Conservation (phyloP, 495 filamentous ascomycete species). For the Penicillium flavigenum region DNA sequence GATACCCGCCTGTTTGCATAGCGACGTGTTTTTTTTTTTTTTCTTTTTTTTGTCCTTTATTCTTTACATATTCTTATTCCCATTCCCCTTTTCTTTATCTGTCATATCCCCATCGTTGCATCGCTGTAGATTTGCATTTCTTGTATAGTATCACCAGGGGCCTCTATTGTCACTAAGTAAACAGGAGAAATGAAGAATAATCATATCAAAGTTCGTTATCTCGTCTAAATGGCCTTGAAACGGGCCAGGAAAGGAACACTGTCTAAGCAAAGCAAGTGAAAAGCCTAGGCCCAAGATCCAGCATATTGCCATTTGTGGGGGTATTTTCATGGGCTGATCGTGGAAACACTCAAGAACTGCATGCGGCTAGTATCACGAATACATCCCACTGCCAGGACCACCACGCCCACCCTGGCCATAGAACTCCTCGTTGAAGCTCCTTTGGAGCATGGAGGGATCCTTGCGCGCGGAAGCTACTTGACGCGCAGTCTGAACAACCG, state of each 20-base stretch:
- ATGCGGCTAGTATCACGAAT: background rate
- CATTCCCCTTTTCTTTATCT: slow-evolving; percentile 4
- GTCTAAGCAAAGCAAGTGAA: slow-evolving; percentile 1
- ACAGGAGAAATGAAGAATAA: background rate
- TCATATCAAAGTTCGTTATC: slow-evolving; percentile 19
- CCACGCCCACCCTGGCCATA: slow-evolving; percentile 13
- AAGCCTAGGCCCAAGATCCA: background rate
- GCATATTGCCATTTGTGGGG: slow-evolving; percentile 1
- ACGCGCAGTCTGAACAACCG: slow-evolving; percentile 56
- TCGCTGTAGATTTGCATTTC: slow-evolving; percentile 9
- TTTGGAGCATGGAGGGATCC: slow-evolving; percentile 22
- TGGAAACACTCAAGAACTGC: background rate
- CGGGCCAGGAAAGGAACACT: background rate
- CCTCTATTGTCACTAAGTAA: slow-evolving; percentile 7
- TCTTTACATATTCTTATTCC: slow-evolving; percentile 6
- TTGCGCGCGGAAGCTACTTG: slow-evolving; percentile 28
- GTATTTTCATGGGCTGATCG: background rate
- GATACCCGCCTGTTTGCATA: slow-evolving; percentile 26
- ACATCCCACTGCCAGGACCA: slow-evolving; percentile 11
- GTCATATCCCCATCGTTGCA: slow-evolving; percentile 6
- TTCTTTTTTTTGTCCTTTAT: slow-evolving; percentile 9
- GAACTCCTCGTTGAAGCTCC: slow-evolving; percentile 34
- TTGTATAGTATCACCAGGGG: slow-evolving; percentile 19
- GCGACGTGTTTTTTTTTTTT: slow-evolving; percentile 20
- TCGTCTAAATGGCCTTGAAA: slow-evolving; percentile 14